Base-by-base conservation (phyloP, 148 eudicot species). In the Diospyros kaki region DNA sequence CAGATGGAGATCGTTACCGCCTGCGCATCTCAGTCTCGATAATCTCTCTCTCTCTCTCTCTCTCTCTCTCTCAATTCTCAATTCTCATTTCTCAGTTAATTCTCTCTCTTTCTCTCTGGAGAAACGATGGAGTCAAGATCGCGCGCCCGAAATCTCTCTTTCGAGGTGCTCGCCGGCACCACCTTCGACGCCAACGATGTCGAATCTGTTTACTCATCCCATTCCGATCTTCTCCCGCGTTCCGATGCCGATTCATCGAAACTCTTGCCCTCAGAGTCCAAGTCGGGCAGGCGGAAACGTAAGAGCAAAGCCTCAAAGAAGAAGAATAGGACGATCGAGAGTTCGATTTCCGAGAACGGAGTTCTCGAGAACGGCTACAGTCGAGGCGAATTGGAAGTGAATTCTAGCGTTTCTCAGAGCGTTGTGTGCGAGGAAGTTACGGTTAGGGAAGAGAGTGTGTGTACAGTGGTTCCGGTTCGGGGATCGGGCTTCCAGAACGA, bases 101-200 rank as follows among this genome's bases (percentile, higher is more conserved):
- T 28, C 28, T 28, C 28, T 28, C 69, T 63, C 51, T 51, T 45
- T 55, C 7, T 15, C 46, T n/a, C 62, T 58, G 39, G 13, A 48
- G 0, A 39, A 75, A 65, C 41, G 68, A 89, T 89, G 91, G 85
- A 76, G 64, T 70, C 86, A 75, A 82, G 89, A 88, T 83, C 94
- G 61, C 72, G 77, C 17, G 85, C 83, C 14, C 86, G 88, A 40
- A 86, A 88, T 73, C 83, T 92, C 71, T 90, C 97, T 14, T 92
- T 92, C 78, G 92, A 88, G 59, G 75, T 90, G 53, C 89, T 91
- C 13, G 40, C 78, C 65, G 66, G 82, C 64, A 17, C 61, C 10
- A 12, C 54, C n/a, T 17, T 45, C 52, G 39, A 62, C 39, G 5
- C 73, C 74, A 46, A 60, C 71, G 58, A 75, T 66, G 79, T 44